Evolutionary conservation across 768 basidiomycete species (phyloP).

Genomic region (Udeniomyces megalosporus): DNA sequence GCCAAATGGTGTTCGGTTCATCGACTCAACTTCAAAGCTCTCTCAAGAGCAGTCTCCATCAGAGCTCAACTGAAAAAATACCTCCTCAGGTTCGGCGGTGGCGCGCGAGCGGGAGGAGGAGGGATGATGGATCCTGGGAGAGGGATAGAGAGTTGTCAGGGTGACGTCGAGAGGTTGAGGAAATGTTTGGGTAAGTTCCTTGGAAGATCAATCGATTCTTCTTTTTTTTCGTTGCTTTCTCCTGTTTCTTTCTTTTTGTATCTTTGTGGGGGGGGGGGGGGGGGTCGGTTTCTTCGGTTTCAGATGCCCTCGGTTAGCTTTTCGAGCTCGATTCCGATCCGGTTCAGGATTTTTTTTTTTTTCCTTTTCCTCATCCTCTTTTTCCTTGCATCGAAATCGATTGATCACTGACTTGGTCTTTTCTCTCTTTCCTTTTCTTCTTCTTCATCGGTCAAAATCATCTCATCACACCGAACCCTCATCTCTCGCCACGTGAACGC

Average conservation of each 20-base stretch:
- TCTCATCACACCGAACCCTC: no score
- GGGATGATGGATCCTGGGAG: constrained; percentile 76
- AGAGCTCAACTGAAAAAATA: constrained; percentile 90
- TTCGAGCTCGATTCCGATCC: no score
- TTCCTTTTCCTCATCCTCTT: no score
- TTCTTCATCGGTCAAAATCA: no score
- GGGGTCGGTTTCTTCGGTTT: no score
- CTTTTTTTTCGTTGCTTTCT: no score
- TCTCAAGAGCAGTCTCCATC: constrained; percentile 87
- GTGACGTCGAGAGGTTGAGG: constrained; percentile 66
- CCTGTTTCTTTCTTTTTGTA: not conserved
- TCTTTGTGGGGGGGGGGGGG: no score
- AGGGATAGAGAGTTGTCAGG: constrained; percentile 67
- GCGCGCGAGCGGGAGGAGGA: constrained; percentile 36
- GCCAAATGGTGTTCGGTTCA: constrained; percentile 87
- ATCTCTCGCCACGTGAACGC: no score
- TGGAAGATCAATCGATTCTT: no score
- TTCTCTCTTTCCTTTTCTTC: not conserved
- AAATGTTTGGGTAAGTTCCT: constrained; percentile 46
- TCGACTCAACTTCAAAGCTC: constrained; percentile 78
- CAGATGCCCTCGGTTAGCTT: no score
- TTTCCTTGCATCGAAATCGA: not conserved
- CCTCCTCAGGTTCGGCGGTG: constrained; percentile 60
- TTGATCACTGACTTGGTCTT: not conserved
- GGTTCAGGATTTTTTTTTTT: no score